phyloP scores from a whole-genome alignment of 352 stramenopile genomes.

The Globisporangium acanthophoron region DNA sequence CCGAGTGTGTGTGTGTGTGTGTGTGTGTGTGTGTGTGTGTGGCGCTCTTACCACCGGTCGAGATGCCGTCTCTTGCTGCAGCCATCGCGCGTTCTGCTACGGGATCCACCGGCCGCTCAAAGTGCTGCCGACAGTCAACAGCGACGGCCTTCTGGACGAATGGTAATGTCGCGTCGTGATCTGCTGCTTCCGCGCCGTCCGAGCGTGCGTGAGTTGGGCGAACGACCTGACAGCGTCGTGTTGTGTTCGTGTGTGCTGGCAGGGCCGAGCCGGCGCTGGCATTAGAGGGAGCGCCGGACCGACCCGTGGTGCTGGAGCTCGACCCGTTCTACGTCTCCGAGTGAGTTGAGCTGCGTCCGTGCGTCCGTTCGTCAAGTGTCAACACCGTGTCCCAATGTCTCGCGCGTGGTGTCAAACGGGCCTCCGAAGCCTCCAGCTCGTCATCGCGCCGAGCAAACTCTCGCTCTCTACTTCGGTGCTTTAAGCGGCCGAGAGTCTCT shows the following conservation, averaged over 20 bases:
- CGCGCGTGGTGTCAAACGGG: background rate
- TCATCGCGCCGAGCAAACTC: background rate
- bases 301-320: constrained; percentile 27
- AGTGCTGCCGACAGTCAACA: constrained; percentile 63
- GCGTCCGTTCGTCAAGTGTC: background rate
- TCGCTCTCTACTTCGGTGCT: too few relatives aligned
- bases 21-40: background rate
- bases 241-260: background rate
- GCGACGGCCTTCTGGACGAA: constrained; percentile 39
- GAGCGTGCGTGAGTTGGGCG: background rate
- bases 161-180: constrained; percentile 19
- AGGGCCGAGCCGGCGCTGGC: constrained; percentile 18
- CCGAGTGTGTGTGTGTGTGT: background rate
- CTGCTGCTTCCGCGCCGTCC: too few relatives aligned
- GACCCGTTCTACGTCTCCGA: constrained; percentile 34
- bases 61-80: constrained; percentile 7
- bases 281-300: constrained; percentile 15
- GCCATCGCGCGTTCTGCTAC: constrained; percentile 58
- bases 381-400: background rate
- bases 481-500: too few relatives aligned
- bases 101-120: constrained; percentile 57
- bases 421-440: background rate
- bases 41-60: background rate
- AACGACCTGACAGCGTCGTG: constrained; percentile 6
- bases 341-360: constrained; percentile 2